Conservation (phyloP, 2,329 filamentous ascomycete species). For the Neopestalotiopsis sp. region DNA sequence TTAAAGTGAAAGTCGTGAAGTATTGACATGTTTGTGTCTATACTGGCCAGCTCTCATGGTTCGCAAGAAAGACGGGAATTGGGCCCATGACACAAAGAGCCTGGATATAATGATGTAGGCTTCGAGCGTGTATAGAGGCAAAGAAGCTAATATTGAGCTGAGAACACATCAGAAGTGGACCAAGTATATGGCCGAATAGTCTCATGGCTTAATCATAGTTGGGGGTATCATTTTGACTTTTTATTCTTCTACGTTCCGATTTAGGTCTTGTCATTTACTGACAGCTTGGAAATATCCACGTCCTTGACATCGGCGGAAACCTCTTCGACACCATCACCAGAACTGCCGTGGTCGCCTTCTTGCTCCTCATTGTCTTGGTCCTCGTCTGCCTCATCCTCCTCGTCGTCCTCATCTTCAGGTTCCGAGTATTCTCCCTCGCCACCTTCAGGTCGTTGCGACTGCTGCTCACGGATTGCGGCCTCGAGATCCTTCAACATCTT, state of each 20-base stretch:
- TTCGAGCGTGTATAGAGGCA: no score
- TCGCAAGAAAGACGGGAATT: neutral
- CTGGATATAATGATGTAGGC: no score
- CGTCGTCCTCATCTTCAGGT: constrained; percentile 43
- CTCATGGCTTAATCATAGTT: neutral
- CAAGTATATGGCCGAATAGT: neutral
- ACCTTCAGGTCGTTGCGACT: constrained; percentile 50
- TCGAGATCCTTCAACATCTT: constrained; percentile 97
- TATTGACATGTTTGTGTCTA: neutral
- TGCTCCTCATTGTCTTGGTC: constrained; percentile 38
- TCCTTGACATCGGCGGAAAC: constrained; percentile 17
- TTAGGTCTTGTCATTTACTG: constrained; percentile 30
- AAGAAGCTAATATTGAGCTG: no score
- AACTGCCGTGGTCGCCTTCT: constrained; percentile 36
- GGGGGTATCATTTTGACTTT: constrained; percentile 21
- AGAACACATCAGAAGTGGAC: neutral
- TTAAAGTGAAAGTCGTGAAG: neutral
- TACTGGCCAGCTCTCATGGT: neutral
- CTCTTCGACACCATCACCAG: constrained; percentile 34
- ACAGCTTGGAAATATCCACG: constrained; percentile 32
- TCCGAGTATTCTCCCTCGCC: constrained; percentile 43
- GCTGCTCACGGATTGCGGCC: constrained; percentile 83
- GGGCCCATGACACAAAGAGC: no score
- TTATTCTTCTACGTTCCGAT: neutral
- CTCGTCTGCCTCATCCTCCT: constrained; percentile 39